Conservation (phyloP, 768 basidiomycete genomes). For the Kwoniella botswanensis region DNA sequence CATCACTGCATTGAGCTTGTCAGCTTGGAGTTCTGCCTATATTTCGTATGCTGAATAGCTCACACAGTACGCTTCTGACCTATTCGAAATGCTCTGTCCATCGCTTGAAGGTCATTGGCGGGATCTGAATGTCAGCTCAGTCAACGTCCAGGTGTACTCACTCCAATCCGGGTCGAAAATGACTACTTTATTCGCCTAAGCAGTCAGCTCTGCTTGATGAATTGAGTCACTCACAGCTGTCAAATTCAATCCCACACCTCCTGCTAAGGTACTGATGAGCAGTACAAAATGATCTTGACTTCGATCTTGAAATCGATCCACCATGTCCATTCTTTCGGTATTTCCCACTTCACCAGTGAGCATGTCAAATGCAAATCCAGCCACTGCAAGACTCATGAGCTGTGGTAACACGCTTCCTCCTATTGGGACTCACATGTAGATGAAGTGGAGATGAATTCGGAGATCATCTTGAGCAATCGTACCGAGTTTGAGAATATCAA, state of each 20-base stretch:
- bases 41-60: conserved; percentile 2
- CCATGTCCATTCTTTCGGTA: conserved; percentile 78
- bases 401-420: not conserved
- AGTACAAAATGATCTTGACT: conserved; percentile 78
- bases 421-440: conserved; percentile 27
- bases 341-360: conserved; percentile 77
- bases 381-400: conserved; percentile 31
- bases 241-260: conserved; percentile 87
- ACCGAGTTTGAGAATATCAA: conserved; percentile 93
- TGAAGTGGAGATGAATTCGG: conserved; percentile 66
- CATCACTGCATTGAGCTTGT: conserved; percentile 35
- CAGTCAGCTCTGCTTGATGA: not conserved
- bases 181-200: conserved; percentile 80
- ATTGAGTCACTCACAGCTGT: conserved; percentile 65
- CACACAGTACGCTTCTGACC: conserved; percentile 56
- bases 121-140: conserved; percentile 67
- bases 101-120: conserved; percentile 79
- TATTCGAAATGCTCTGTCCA: conserved; percentile 58
- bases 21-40: not conserved
- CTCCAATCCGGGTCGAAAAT: conserved; percentile 98
- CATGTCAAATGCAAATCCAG: conserved; percentile 63
- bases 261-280: conserved; percentile 87
- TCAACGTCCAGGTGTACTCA: conserved; percentile 59
- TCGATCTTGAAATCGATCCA: conserved; percentile 75
- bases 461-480: conserved; percentile 83